phyloP scores from a whole-genome alignment of 2,329 filamentous ascomycete genomes.

The Aureobasidium melanogenum region DNA sequence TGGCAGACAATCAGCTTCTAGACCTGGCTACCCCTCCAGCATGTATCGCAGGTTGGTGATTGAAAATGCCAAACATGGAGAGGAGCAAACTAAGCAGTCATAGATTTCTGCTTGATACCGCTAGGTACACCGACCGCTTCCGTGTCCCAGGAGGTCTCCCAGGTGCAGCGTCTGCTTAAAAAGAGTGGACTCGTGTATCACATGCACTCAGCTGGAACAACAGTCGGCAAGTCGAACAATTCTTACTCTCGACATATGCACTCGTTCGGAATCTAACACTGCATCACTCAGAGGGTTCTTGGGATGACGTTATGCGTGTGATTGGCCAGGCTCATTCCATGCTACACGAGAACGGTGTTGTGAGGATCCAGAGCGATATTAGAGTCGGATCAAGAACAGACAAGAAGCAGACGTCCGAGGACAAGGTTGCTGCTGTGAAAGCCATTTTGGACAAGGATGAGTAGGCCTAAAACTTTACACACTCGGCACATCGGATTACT shows the following conservation, averaged over 20 bases:
- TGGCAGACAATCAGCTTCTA: slow-evolving; percentile 2
- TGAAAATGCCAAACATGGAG: no score
- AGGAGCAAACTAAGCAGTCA: not conserved
- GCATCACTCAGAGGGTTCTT: slow-evolving; percentile 63
- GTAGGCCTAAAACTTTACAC: not conserved
- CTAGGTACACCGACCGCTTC: slow-evolving; percentile 49
- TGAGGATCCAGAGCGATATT: slow-evolving; percentile 82
- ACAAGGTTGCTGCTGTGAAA: slow-evolving; percentile 63
- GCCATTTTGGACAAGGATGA: slow-evolving; percentile 37
- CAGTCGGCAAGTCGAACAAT: slow-evolving; percentile 58
- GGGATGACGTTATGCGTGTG: slow-evolving; percentile 77
- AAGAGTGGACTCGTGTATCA: slow-evolving; percentile 71
- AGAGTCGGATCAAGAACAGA: slow-evolving; percentile 78
- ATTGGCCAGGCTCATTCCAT: slow-evolving; percentile 79
- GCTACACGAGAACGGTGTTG: slow-evolving; percentile 67
- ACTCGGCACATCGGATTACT: not conserved
- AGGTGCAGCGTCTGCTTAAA: slow-evolving; percentile 77
- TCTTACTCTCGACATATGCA: not conserved
- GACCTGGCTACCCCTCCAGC: slow-evolving; percentile 53
- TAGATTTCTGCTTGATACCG: slow-evolving; percentile 84
- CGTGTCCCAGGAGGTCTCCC: slow-evolving; percentile 63
- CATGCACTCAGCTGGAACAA: slow-evolving; percentile 93
- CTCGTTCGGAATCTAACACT: not conserved
- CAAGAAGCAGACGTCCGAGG: slow-evolving; percentile 70
- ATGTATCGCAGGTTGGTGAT: slow-evolving; percentile 53